Base-by-base conservation (phyloP, 2,329 filamentous ascomycete species). In the Pezicula neosporulosa region DNA sequence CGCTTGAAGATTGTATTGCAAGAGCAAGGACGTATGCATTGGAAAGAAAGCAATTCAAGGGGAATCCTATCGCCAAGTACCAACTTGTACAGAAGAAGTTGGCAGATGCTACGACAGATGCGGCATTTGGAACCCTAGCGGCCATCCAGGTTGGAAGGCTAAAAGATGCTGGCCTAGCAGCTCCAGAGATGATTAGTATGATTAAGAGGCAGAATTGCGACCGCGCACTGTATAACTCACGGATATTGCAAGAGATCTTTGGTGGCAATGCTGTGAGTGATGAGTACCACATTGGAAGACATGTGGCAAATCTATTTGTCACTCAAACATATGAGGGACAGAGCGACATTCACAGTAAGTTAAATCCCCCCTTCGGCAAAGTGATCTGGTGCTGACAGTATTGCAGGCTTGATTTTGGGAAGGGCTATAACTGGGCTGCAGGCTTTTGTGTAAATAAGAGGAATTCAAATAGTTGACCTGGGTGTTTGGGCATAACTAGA, bases 161-260 rank as follows among this genome's bases (percentile, higher is more conserved):
- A 52, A 97, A 97, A 80, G 93, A 97, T 63, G 85, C 90, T 67
- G 92, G 92, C 57, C 89, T 90, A 70, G 84, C 82, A 21, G 85
- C 87, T 3, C 92, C 94, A 6, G 94, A 99, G 75, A 97, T 97
- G 93, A 96, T 99, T 64, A 85, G 82, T 68, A 82, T 99, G 89
- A 85, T 97, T 67, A 99, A 99, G 81, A 80, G 94, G 60, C 92
- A 97, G 74, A 99, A 99, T 72, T 99, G 94, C 70, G 94, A 99
- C 71, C 78, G 86, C 48, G 94, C 94, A 15, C 75, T 99, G 63
- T 75, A 81, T 28, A 91, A 93, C 59, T 85, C 91, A 18, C 80
- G 94, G 59, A 75, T 79, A 66, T 75, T 99, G 55, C 94, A 99
- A 71, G 94, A 99, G 74, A 82, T 99, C 19, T 97, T 99, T 73